phyloP scores from a whole-genome alignment of 768 basidiomycete species.

The Basidioascus undulatus region DNA sequence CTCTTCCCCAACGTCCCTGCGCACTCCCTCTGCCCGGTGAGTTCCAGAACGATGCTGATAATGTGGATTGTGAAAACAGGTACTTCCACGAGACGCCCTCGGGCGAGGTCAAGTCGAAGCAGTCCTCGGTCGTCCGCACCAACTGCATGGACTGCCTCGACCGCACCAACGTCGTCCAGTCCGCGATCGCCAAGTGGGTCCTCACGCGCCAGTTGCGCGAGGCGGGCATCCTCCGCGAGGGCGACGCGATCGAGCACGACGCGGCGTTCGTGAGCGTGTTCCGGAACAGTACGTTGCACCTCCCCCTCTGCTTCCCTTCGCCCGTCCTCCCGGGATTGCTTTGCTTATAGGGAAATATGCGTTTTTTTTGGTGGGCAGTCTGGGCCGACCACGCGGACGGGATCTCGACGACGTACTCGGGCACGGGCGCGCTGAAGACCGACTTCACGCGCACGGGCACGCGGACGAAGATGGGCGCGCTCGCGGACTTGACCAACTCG shows the following conservation, averaged over 20 bases:
- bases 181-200: slow-evolving; percentile 64
- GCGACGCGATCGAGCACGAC: slow-evolving; percentile 57
- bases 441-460: slow-evolving; percentile 89
- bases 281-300: slow-evolving; percentile 44
- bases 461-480: slow-evolving; percentile 48
- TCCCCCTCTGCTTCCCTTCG: neutral
- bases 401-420: slow-evolving; percentile 74
- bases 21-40: too few relatives aligned
- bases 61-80: too few relatives aligned
- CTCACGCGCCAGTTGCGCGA: slow-evolving; percentile 51
- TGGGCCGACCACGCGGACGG: slow-evolving; percentile 94
- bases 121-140: slow-evolving; percentile 60
- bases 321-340: neutral
- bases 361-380: slow-evolving; percentile 27
- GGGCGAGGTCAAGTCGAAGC: too few relatives aligned
- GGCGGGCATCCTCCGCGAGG: slow-evolving; percentile 43
- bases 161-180: slow-evolving; percentile 89
- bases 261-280: slow-evolving; percentile 56
- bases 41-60: too few relatives aligned
- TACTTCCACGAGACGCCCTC: too few relatives aligned
- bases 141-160: slow-evolving; percentile 95
- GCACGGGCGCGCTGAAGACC: slow-evolving; percentile 84
- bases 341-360: neutral
- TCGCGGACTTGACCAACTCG: slow-evolving; percentile 74
- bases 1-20: too few relatives aligned